Conservation (phyloP, 2,329 filamentous ascomycete species). For the Cladophialophora carrionii region DNA sequence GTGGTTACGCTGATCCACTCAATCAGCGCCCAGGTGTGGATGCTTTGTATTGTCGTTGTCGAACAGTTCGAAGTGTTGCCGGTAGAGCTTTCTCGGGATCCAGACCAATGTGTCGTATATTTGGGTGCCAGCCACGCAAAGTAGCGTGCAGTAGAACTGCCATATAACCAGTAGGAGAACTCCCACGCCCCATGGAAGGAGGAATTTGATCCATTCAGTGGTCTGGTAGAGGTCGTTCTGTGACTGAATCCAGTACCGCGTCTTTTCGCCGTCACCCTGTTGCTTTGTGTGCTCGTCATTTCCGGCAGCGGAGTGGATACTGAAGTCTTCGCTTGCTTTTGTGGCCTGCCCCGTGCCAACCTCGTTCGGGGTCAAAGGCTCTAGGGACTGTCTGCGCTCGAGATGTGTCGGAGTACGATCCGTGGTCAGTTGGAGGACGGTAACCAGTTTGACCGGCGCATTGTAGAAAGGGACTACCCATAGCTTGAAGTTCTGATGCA, state of each 20-base stretch:
- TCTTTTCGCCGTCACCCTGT: background rate
- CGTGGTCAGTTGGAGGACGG: conserved; percentile 65
- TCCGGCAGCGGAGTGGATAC: background rate
- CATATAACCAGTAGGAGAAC: conserved; percentile 61
- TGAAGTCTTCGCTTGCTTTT: background rate
- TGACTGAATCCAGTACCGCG: conserved; percentile 67
- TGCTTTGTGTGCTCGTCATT: background rate
- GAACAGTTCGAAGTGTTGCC: conserved; percentile 5
- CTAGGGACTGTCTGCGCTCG: conserved; percentile 43
- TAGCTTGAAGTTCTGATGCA: conserved; percentile 75
- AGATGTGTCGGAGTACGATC: conserved; percentile 51
- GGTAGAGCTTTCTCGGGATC: conserved; percentile 19
- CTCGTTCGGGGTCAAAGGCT: conserved; percentile 20
- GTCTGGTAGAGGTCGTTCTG: conserved; percentile 85
- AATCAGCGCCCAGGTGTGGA: conserved; percentile 16
- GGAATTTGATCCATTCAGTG: conserved; percentile 74
- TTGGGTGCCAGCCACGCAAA: conserved; percentile 65
- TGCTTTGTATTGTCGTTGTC: conserved; percentile 10
- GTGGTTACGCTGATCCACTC: background rate
- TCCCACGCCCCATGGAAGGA: conserved; percentile 64
- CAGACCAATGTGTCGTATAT: conserved; percentile 35
- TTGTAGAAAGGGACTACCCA: conserved; percentile 78
- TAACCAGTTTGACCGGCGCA: conserved; percentile 68
- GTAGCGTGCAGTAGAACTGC: conserved; percentile 66
- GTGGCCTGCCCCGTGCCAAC: conserved; percentile 1